These are phyloP conservation scores for Stachybotrys echinatus DNA, from an alignment of 2,329 filamentous ascomycete species.

Conservation along the genomic window DNA sequence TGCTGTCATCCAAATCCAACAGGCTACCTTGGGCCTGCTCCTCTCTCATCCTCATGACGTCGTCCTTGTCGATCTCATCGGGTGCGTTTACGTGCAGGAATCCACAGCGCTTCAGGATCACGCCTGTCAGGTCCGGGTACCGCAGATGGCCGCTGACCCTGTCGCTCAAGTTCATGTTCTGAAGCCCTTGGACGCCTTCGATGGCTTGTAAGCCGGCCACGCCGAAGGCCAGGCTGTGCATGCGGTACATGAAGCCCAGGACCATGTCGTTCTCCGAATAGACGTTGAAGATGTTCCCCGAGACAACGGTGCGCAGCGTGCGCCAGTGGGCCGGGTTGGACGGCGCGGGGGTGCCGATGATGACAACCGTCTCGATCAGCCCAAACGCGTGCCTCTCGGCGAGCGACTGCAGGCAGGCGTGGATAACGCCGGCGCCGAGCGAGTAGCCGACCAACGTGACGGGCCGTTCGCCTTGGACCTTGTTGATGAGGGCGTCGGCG, in stretches of 20 bases:
- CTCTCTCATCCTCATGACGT: constrained; percentile 41
- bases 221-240: constrained; percentile 75
- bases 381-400: constrained; percentile 78
- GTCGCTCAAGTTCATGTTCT: constrained; percentile 48
- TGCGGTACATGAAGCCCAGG: constrained; percentile 80
- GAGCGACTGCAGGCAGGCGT: constrained; percentile 70
- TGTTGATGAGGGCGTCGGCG: constrained; percentile 77
- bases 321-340: constrained; percentile 70
- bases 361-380: constrained; percentile 73
- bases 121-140: constrained; percentile 43
- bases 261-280: constrained; percentile 86
- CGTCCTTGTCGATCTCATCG: constrained; percentile 44
- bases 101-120: constrained; percentile 47
- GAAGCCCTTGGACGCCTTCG: constrained; percentile 59
- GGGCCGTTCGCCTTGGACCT: constrained; percentile 74
- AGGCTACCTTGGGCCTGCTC: constrained; percentile 23
- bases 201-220: constrained; percentile 79
- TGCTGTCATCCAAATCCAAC: constrained; percentile 20
- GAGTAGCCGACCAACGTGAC: constrained; percentile 80
- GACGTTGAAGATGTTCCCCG: constrained; percentile 79
- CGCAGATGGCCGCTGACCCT: constrained; percentile 49
- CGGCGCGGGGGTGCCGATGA: constrained; percentile 77
- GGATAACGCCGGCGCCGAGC: constrained; percentile 76
- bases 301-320: constrained; percentile 69
- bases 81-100: constrained; percentile 41